Evolutionary conservation across 495 filamentous ascomycete genomes (phyloP).

Genomic region (Penicillium crystallinum): DNA sequence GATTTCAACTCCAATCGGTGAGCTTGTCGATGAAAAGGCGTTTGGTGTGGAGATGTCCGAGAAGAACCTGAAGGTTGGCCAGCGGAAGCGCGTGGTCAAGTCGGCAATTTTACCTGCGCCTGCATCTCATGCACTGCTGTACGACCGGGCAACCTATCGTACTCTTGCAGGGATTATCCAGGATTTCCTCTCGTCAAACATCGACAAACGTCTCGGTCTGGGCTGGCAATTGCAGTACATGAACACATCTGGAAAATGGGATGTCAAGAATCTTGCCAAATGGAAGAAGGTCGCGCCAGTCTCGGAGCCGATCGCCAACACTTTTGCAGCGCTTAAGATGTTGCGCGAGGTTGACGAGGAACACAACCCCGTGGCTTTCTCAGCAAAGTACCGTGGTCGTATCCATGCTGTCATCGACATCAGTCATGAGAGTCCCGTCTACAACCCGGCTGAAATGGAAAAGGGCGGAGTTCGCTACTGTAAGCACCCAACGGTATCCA

Average conservation of each 20-base stretch:
- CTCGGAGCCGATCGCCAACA: slow-evolving; percentile 64
- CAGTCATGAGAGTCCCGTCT: slow-evolving; percentile 78
- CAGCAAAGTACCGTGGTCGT: slow-evolving; percentile 55
- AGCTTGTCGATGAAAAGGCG: slow-evolving; percentile 22
- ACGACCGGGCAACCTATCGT: slow-evolving; percentile 68
- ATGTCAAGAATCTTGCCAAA: slow-evolving; percentile 92
- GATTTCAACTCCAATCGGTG: slow-evolving; percentile 5
- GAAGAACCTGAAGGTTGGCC: slow-evolving; percentile 13
- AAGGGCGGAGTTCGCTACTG: slow-evolving; percentile 69
- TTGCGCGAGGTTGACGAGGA: slow-evolving; percentile 78
- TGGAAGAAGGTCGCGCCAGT: slow-evolving; percentile 78
- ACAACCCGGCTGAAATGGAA: slow-evolving; percentile 72
- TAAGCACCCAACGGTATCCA: slow-evolving; percentile 88
- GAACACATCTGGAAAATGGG: slow-evolving; percentile 88
- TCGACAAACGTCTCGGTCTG: slow-evolving; percentile 72
- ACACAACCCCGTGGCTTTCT: slow-evolving; percentile 74
- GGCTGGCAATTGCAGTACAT: slow-evolving; percentile 90
- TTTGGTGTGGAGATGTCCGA: slow-evolving; percentile 24
- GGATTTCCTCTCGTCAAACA: slow-evolving; percentile 66
- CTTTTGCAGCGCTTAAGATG: slow-evolving; percentile 85
- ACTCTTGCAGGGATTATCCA: slow-evolving; percentile 76
- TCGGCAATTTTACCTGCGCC: slow-evolving; percentile 68
- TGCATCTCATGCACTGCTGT: slow-evolving; percentile 80
- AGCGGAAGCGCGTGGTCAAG: slow-evolving; percentile 52
- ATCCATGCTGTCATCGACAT: slow-evolving; percentile 83